These are phyloP conservation scores for Ceratobasidium sp. DNA, from an alignment of 1,284 basidiomycete species.

Conservation along the genomic window DNA sequence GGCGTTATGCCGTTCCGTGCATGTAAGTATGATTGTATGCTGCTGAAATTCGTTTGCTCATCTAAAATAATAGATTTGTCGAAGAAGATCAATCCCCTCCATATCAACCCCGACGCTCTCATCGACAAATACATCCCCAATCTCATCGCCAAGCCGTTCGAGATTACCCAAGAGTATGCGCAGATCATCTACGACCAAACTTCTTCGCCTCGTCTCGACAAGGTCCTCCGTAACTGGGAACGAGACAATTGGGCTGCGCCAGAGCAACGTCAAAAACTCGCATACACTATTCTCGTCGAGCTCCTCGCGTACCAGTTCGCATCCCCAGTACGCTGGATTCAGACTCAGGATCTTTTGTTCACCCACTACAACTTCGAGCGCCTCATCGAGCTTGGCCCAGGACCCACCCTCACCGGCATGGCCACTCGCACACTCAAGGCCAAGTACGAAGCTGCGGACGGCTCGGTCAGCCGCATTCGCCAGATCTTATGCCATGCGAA, in stretches of 20 bases:
- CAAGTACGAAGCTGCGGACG: conserved; percentile 93
- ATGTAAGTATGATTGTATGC: conserved; percentile 63
- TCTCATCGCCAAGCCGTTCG: conserved; percentile 94
- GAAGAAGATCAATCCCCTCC: conserved; percentile 94
- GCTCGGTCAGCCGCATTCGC: conserved; percentile 82
- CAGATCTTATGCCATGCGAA: conserved; percentile 93
- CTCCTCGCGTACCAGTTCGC: conserved; percentile 96
- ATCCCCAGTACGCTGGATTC: conserved; percentile 97
- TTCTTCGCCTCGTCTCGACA: conserved; percentile 90
- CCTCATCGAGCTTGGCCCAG: conserved; percentile 95
- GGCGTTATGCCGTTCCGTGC: conserved; percentile 97
- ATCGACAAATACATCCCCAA: conserved; percentile 97
- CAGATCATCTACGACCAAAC: conserved; percentile 97
- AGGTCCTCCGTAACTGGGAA: conserved; percentile 93
- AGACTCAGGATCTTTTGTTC: conserved; percentile 97
- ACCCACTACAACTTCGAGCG: conserved; percentile 90
- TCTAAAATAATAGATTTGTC: conserved; percentile 75
- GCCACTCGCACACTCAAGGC: conserved; percentile 94
- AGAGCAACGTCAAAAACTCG: conserved; percentile 89
- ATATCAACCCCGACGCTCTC: conserved; percentile 92
- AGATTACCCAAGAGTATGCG: conserved; percentile 88
- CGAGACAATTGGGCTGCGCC: conserved; percentile 86
- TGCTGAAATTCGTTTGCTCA: conserved; percentile 2
- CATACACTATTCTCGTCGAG: conserved; percentile 95
- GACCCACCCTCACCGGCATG: conserved; percentile 96